Percentiles rank a stretch among this genome's conserved stretches.
phyloP scores from a whole-genome alignment of 441 rosid genomes.

The Erodium texanum region DNA sequence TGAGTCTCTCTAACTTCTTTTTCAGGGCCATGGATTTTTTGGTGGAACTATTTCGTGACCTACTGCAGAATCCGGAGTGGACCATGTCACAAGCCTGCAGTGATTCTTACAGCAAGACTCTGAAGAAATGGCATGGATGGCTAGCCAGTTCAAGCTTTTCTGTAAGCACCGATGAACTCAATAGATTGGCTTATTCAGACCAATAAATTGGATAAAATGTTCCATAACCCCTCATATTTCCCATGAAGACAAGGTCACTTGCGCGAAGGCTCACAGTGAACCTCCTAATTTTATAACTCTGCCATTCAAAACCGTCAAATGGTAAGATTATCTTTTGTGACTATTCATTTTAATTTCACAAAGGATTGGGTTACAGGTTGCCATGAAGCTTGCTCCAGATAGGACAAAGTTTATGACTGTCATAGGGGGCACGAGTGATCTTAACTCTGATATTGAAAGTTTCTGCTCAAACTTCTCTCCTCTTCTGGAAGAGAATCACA shows the following conservation, averaged over 20 bases:
- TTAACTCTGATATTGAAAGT: slow-evolving; percentile 65
- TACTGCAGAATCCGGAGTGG: slow-evolving; percentile 72
- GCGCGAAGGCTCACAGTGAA: neutral
- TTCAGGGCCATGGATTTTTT: slow-evolving; percentile 91
- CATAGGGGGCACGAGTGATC: slow-evolving; percentile 63
- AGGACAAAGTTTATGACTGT: slow-evolving; percentile 95
- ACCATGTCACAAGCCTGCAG: slow-evolving; percentile 76
- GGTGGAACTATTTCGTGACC: slow-evolving; percentile 68
- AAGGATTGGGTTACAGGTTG: slow-evolving; percentile 41
- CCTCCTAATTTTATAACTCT: neutral
- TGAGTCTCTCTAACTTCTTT: neutral
- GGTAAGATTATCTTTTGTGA: neutral
- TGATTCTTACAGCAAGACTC: slow-evolving; percentile 65
- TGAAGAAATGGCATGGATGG: slow-evolving; percentile 87
- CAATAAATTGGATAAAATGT: neutral
- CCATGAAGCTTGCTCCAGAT: slow-evolving; percentile 89
- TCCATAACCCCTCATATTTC: neutral
- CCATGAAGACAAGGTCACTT: neutral
- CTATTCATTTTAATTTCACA: neutral
- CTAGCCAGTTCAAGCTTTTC: slow-evolving; percentile 81
- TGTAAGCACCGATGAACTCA: slow-evolving; percentile 26
- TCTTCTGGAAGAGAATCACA: slow-evolving; percentile 73
- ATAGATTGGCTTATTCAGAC: neutral
- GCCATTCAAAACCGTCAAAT: neutral
- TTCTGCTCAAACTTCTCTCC: slow-evolving; percentile 71